A percentile compares a stretch with the other conserved stretches of the same genome.
Evolutionary conservation across 768 basidiomycete genomes (phyloP).

Genomic region (Lactarius akahatsu): DNA sequence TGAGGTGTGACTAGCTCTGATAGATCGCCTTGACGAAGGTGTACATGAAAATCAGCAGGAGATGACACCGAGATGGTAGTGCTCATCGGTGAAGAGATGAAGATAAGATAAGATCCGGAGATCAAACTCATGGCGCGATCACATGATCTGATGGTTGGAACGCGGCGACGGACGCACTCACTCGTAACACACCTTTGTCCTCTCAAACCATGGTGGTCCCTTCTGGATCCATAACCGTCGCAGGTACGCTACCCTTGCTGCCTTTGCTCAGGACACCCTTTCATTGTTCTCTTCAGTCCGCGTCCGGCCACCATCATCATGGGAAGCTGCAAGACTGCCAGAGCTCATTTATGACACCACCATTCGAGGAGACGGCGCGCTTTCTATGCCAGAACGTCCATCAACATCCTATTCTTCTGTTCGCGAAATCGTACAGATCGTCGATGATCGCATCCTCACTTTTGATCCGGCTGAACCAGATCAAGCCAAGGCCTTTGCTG

Average conservation of each 20-base stretch:
- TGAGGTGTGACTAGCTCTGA: conserved; percentile 85
- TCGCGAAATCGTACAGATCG: conserved; percentile 79
- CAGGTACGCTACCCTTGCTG: conserved; percentile 48
- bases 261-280: not conserved
- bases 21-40: conserved; percentile 85
- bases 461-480: conserved; percentile 96
- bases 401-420: conserved; percentile 56
- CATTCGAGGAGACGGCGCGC: conserved; percentile 81
- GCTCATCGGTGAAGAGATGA: conserved; percentile 33
- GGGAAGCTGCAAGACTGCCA: conserved; percentile 84
- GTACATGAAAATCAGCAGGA: conserved; percentile 95
- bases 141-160: conserved; percentile 26
- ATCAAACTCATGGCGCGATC: conserved; percentile 11
- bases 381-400: conserved; percentile 61
- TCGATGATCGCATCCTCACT: conserved; percentile 92
- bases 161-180: conserved; percentile 8
- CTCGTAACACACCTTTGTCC: not conserved
- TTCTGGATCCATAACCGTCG: conserved; percentile 85
- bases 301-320: conserved; percentile 81
- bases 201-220: conserved; percentile 56
- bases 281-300: conserved; percentile 58
- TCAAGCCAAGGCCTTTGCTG: conserved; percentile 72
- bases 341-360: conserved; percentile 66
- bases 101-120: not conserved
- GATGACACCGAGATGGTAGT: conserved; percentile 49